Evolutionary conservation across 176 grass and related monocot species (phyloP), one percentile per base, ranked within the genome.

Genomic region (Zizania latifolia): DNA sequence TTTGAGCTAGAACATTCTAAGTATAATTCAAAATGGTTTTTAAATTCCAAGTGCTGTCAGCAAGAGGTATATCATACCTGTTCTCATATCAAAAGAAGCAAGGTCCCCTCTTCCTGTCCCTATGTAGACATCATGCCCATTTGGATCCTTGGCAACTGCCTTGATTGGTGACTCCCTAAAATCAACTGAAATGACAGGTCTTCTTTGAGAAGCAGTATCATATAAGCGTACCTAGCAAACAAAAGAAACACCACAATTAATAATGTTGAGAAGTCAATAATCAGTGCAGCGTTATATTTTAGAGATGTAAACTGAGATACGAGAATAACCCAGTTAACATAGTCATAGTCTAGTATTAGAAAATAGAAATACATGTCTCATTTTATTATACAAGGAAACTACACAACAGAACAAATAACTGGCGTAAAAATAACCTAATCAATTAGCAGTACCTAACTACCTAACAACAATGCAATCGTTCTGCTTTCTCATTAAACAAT

Each of bases 21-120:
- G 45, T 17, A 64, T 40, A 12, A 40, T 14, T 10, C n/a, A 56
- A 59, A 54, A 37, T 65, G 28, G 64, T 82, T 50, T 65, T 29
- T 17, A 1, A 71, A 67, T 68, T 60, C 36, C 46, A 3, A 50
- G 10, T 13, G 17, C 19, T 12, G 0, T 31, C 4, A 40, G 19
- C 61, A 73, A 55, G 48, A 66, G 13, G 12, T 39, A 72, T 72
- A 70, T 14, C 14, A 41, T 86, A 98, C 96, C 96, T 70, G 89
- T 95, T 86, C 91, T 90, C 79, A 98, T 92, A 62, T 99, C 96
- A 83, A 90, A 95, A 31, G 89, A 95, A 74, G 89, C 92, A 30
- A 99, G 89, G 44, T 99, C 96, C 75, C 89, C 96, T 82, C 75
- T 76, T 68, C 80, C 89, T 59, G 92, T 99, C 33, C 96, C 96